Evolutionary conservation across 371 early-diverging fungal species (phyloP), one percentile per base, ranked within the genome.

Genomic region (Cokeromyces recurvatus): DNA sequence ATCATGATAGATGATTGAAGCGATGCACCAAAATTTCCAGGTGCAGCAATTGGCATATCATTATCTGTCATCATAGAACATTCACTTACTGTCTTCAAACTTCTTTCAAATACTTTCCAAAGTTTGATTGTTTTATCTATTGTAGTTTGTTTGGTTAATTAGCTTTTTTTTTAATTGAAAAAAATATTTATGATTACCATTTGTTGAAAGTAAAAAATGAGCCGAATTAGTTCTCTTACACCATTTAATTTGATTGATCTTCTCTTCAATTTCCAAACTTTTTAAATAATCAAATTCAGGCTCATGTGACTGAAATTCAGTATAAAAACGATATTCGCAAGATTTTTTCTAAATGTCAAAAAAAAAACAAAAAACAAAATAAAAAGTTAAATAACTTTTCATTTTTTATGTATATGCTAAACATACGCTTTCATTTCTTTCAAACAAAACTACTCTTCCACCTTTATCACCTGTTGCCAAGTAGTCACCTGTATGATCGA

Each of bases 251-350:
- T 97, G 92, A 72, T 97, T 97, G 71, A 99, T 98, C 71, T 98
- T 97, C 62, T 99, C 99, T 66, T 97, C 95, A 49, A 99, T 98
- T 66, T 98, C 99, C 67, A 98, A 81, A 79, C 93, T 94, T 79
- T 99, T 98, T 47, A 99, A 82, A 68, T 98, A 98, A 74, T 99
- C 99, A 62, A 99, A 99, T 79, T 97, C 98, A 25, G 98, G 92
- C 66, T 97, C 94, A 77, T 99, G 99, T 45, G 97, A 97, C 66
- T 98, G 98, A 61, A 98, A 98, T 70, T 98, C 98, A 35, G 98
- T 96, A 60, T 92, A 91, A 63, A 98, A 97, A 74, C 92, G 92
- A 84, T 97, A 98, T 67, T 97, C 98, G 72, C 97, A 96, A n/a
- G 91, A 89, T 68, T 95, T 92, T 79, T 97, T 98, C 97, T 95